Conservation (phyloP, 495 filamentous ascomycete species). For the Hypomontagnella submonticulosa region DNA sequence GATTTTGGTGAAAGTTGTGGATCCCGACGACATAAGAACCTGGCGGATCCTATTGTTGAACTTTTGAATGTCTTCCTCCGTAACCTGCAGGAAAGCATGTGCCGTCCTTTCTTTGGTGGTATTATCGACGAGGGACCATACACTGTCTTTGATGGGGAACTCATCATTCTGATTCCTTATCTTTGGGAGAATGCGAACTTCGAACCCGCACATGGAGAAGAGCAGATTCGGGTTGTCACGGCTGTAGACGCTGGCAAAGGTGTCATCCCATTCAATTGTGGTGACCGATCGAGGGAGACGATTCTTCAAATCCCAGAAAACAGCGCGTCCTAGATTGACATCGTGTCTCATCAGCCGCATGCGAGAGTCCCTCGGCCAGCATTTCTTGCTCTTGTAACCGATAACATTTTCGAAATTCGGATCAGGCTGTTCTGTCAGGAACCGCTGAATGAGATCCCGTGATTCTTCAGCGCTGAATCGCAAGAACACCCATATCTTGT, state of each 20-base stretch:
- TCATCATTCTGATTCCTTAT: slow-evolving; percentile 94
- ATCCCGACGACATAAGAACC: slow-evolving; percentile 98
- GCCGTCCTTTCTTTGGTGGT: slow-evolving; percentile 96
- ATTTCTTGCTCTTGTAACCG: slow-evolving; percentile 99
- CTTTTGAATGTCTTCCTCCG: slow-evolving; percentile 97
- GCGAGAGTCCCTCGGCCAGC: slow-evolving; percentile 96
- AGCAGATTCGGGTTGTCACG: slow-evolving; percentile 97
- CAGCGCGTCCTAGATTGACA: slow-evolving; percentile 96
- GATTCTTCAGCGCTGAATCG: slow-evolving; percentile 94
- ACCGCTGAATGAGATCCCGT: slow-evolving; percentile 94
- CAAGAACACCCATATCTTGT: slow-evolving; percentile 98
- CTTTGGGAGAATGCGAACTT: slow-evolving; percentile 97
- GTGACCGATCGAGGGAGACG: slow-evolving; percentile 92
- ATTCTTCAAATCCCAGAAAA: slow-evolving; percentile 99
- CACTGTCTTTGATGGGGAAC: slow-evolving; percentile 96
- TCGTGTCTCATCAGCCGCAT: slow-evolving; percentile 99
- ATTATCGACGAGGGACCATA: slow-evolving; percentile 97
- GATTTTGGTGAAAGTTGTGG: slow-evolving; percentile 99
- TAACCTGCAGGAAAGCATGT: slow-evolving; percentile 97
- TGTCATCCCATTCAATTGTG: slow-evolving; percentile 99
- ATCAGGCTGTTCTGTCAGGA: slow-evolving; percentile 97
- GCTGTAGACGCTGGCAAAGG: slow-evolving; percentile 98
- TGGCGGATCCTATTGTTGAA: slow-evolving; percentile 99
- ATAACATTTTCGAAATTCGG: slow-evolving; percentile 99
- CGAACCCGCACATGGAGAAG: slow-evolving; percentile 98